phyloP scores from a whole-genome alignment of 2,329 filamentous ascomycete species.

The Penicillium psychrosexuale region DNA sequence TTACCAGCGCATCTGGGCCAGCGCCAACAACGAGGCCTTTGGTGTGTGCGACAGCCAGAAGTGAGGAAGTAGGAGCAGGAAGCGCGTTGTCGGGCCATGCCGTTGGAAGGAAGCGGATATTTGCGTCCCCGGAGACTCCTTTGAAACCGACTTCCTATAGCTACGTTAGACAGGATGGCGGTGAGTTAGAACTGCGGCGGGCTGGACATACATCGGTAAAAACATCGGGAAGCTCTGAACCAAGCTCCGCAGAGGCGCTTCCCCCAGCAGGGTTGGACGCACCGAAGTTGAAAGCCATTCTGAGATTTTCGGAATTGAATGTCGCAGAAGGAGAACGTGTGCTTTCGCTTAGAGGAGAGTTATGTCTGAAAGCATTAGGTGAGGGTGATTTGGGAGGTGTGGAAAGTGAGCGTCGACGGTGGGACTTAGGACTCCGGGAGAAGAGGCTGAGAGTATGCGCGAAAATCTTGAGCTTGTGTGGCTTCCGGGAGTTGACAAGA shows the following conservation, averaged over 20 bases:
- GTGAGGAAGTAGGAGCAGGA: conserved; percentile 73
- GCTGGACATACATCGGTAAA: conserved; percentile 66
- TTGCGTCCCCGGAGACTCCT: conserved; percentile 73
- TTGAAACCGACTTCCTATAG: conserved; percentile 74
- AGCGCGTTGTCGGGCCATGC: conserved; percentile 69
- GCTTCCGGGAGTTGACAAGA: conserved; percentile 27
- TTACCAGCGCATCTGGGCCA: conserved; percentile 71
- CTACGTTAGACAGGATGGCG: conserved; percentile 9
- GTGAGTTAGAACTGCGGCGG: background rate
- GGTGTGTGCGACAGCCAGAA: conserved; percentile 76
- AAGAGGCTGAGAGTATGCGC: conserved; percentile 43
- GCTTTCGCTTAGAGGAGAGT: conserved; percentile 34
- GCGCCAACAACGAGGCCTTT: conserved; percentile 83
- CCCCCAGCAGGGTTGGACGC: conserved; percentile 45
- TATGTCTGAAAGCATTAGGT: conserved; percentile 40
- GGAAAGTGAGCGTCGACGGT: conserved; percentile 46
- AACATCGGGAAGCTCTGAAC: conserved; percentile 71
- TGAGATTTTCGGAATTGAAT: conserved; percentile 31
- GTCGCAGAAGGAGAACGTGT: conserved; percentile 40
- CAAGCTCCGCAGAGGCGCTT: conserved; percentile 47
- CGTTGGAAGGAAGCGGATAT: conserved; percentile 72
- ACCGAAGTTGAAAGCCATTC: conserved; percentile 64
- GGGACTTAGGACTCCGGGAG: conserved; percentile 42
- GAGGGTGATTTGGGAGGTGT: conserved; percentile 33
- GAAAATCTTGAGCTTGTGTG: conserved; percentile 40